A percentile compares a stretch with the other conserved stretches of the same genome.
Conservation (phyloP, 83 land plant species). For the Picea abies region DNA sequence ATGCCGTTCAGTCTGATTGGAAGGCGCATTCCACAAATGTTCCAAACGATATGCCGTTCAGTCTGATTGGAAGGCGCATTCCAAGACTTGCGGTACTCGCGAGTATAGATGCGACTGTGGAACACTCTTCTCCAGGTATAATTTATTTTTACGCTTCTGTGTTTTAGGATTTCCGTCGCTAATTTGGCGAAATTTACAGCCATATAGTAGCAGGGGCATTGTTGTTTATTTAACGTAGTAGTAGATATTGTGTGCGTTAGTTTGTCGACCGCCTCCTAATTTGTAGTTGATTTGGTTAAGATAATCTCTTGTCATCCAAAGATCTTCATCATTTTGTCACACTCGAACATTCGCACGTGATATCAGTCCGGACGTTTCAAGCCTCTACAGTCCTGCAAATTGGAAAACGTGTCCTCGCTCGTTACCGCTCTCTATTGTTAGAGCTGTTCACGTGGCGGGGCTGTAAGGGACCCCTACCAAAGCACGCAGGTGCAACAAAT, state of each 20-base stretch:
- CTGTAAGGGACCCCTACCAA: neutral
- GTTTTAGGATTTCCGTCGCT: neutral
- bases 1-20: constrained; percentile 20
- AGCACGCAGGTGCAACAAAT: neutral
- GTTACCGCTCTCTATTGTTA: neutral
- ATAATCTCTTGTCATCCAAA: neutral
- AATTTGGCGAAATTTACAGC: neutral
- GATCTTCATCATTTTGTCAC: neutral
- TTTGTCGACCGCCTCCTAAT: neutral
- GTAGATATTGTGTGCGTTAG: too few species aligned
- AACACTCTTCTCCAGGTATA: constrained; percentile 20
- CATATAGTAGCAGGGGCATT: neutral
- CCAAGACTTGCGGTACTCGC: constrained; percentile 19
- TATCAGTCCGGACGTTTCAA: too few species aligned
- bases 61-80: too few species aligned
- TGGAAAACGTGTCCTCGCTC: too few species aligned
- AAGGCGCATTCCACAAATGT: constrained; percentile 19
- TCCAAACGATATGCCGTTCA: too few species aligned
- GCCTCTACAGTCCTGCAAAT: too few species aligned
- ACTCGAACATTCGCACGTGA: too few species aligned
- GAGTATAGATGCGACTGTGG: constrained; percentile 21
- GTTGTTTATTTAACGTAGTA: neutral
- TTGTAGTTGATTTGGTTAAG: neutral
- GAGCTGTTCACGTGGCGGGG: constrained; percentile 11
- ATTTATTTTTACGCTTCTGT: neutral